Base-by-base conservation (phyloP, 768 basidiomycete genomes). In the Collybia mongolica region DNA sequence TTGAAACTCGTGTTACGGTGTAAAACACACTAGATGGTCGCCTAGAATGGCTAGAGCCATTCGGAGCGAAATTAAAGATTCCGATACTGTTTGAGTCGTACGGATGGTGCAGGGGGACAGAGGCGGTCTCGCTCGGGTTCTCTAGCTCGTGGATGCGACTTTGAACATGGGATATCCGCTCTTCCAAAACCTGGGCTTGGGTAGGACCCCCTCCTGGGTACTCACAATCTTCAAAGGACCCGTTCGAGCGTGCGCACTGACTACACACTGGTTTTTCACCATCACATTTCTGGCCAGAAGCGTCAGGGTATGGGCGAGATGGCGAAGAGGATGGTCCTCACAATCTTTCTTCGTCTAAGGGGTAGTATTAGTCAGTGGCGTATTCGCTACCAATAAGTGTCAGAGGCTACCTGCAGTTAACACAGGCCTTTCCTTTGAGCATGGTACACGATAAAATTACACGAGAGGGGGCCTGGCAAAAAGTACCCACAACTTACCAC, bases 161-260 rank as follows among this genome's bases (percentile, higher is more conserved):
- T 48, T 74, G 70, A 9, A 83, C 60, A 12, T 72, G 66, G 0
- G 69, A 63, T 8, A 83, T 65, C 5, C 75, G 65, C 19, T 76
- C 72, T 56, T 82, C 78, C 4, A 84, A 60, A 0, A 71, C 55
- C 54, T 82, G 66, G 0, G 73, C 76, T 7, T 65, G 69, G 0
- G 79, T 71, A 12, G 71, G 70, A 14, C 73, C 74, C 9, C 61
- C 63, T 3, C 69, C 75, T 2, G 73, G 73, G 56, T 82, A 84
- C 64, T 84, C 82, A 54, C 82, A 84, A 49, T 83, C 81, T 2
- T 75, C 75, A 1, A 65, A 65, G n/a, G 58, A 53, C 2, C 61
- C 62, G 5, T 74, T 68, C 0, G 73, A 72, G 2, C 73, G 63
- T 9, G 65, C 44, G 55, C 82, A 84, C 46, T 76, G 82, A 6